Base-by-base conservation (phyloP, 2,329 filamentous ascomycete species). In the Cladophialophora immunda region DNA sequence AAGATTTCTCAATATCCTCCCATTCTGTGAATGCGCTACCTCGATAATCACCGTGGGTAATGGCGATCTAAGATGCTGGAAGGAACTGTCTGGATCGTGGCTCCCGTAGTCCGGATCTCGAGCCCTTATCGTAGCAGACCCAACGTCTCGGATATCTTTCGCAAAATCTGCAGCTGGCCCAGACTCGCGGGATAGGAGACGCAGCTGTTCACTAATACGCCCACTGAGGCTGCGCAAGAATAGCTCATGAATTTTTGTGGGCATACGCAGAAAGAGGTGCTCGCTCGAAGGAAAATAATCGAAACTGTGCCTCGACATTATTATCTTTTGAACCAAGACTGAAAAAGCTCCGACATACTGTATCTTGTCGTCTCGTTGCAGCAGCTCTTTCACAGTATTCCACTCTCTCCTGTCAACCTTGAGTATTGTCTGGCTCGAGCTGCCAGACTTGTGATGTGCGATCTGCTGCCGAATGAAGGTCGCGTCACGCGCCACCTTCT, bases 1-100 rank as follows among this genome's bases (percentile, higher is more conserved):
- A 55, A 78, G 68, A 55, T 64, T 27, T 13, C 62, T 57, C 50
- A 78, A 62, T 25, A 72, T 70, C 54, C 73, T 75, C 53, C 69
- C 64, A 60, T 75, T 74, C 71, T 76, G 75, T 19, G 72, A 72
- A 68, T 77, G 75, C 22, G 75, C 73, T 22, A 77, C 74, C 65
- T 78, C 75, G 36, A 78, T 71, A 11, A 78, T 71, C 15, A 76
- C 70, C 17, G 69, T 66, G 3, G 73, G 73, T 56, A 52, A 73
- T 47, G 63, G 61, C 25, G 69, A 67, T 36, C 71, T 50, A 9
- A 47, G 27, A 68, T 76, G 73, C 11, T 64, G 50, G 64, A 75
- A 76, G 41, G 68, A 68, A 29, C 65, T 66, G 67, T 76, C 74
- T 22, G 72, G 74, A 59, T 70, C 59, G 52, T 70, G 65, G 4